Base-by-base conservation (phyloP, 2,329 filamentous ascomycete genomes). In the Pseudogymnoascus sp. region DNA sequence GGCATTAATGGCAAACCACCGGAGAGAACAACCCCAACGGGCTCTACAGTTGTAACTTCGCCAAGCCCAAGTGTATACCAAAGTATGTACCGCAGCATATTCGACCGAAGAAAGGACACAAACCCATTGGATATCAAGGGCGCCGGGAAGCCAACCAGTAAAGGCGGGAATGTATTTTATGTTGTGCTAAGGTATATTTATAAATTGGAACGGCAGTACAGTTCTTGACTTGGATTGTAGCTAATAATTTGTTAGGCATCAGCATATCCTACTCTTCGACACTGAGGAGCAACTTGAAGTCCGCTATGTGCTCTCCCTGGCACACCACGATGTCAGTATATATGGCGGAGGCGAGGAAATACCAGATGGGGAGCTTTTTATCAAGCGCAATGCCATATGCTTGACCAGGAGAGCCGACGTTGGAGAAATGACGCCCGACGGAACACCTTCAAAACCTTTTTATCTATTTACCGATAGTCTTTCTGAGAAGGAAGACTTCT, bases 401-500 rank as follows among this genome's bases (percentile, higher is more conserved):
- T 79, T 97, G 33, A 84, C 85, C n/a, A 83, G 91, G 68, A 88
- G 84, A 70, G 73, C 76, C 35, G 79, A 82, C 33, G 78, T 78
- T 25, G 77, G 78, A 25, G 84, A 87, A 35, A 69, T 80, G 28
- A 77, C 80, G 2, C 81, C 83, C 3, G 84, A 87, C 66, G 77
- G 74, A 38, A 79, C 79, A 35, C 72, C 82, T 2, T 87, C 90
- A 5, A 92, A 90, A 68, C 92, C 94, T 0, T 97, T 97, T 76
- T 97, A 87, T 72, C 80, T 99, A 4, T 99, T 97, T 75, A 95
- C 91, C 0, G 92, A 97, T 68, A 96, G 95, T 71, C 91, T 91
- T 73, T 96, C 92, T 0, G 91, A 94, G 56, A 99, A 99, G 75
- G 94, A 99, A 75, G 94, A 99, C 73, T 97, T 99, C 76, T 99